A percentile compares a stretch with the other conserved stretches of the same genome.
Evolutionary conservation across 1,284 basidiomycete species (phyloP).

Genomic region (Inonotus obliquus): DNA sequence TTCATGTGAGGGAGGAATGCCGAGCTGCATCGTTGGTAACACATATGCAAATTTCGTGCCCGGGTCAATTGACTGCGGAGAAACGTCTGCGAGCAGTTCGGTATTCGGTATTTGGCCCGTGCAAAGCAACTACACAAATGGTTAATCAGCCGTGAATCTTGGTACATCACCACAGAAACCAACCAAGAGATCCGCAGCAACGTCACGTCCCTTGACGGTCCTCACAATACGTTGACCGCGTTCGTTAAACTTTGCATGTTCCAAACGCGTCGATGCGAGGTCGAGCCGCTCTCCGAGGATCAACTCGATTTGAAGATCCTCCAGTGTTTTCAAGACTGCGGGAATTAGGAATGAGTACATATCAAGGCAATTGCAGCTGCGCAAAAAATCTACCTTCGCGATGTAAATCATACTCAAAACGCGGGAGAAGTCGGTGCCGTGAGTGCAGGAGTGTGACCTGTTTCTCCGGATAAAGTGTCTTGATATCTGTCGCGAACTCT

Average conservation of each 20-base stretch:
- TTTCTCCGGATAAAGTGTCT: slow-evolving; percentile 54
- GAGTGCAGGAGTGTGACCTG: slow-evolving; percentile 67
- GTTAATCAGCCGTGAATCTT: not conserved
- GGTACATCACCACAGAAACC: slow-evolving; percentile 21
- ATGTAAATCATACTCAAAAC: slow-evolving; percentile 56
- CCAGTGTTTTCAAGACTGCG: slow-evolving; percentile 37
- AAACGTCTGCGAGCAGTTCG: slow-evolving; percentile 45
- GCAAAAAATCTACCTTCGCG: slow-evolving; percentile 35
- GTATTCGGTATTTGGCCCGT: slow-evolving; percentile 77
- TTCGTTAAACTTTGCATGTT: slow-evolving; percentile 27
- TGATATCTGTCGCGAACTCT: slow-evolving; percentile 71
- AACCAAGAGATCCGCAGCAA: slow-evolving; percentile 62
- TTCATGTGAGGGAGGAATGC: slow-evolving; percentile 20
- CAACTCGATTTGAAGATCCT: slow-evolving; percentile 41
- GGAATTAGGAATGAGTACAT: not conserved
- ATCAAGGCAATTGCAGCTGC: not conserved
- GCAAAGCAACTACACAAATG: slow-evolving; percentile 52
- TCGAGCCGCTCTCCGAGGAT: slow-evolving; percentile 56
- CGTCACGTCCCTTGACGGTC: slow-evolving; percentile 54
- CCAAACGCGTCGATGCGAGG: slow-evolving; percentile 33
- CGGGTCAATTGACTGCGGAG: slow-evolving; percentile 46
- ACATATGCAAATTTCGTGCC: slow-evolving; percentile 49
- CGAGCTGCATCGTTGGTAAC: slow-evolving; percentile 57
- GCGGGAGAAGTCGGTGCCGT: slow-evolving; percentile 50
- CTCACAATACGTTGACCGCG: slow-evolving; percentile 38